Conservation (phyloP, 176 grass and related monocot genomes). For the Phyllostachys edulis region DNA sequence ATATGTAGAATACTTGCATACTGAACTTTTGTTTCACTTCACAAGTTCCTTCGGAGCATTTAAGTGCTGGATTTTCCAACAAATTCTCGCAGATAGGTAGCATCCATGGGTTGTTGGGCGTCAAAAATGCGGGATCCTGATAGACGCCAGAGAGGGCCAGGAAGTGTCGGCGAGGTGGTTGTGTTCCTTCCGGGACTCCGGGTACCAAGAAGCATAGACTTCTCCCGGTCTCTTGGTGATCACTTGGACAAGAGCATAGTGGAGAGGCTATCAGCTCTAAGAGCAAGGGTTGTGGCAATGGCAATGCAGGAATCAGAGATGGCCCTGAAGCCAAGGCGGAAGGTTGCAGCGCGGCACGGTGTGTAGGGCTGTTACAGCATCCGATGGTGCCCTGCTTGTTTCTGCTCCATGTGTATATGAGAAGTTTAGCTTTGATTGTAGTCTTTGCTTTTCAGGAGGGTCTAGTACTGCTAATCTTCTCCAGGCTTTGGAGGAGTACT, state of each 20-base stretch:
- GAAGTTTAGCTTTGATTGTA: conserved; percentile 12
- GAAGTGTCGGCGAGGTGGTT: conserved; percentile 68
- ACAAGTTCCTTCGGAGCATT: not conserved
- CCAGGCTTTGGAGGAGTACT: conserved; percentile 67
- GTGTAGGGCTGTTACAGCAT: not conserved
- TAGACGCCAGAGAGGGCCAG: conserved; percentile 30
- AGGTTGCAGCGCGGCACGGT: conserved; percentile 50
- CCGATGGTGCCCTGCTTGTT: not conserved
- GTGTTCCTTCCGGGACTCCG: conserved; percentile 73
- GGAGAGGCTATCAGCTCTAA: conserved; percentile 51
- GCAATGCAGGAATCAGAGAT: conserved; percentile 47
- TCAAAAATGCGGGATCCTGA: conserved; percentile 49
- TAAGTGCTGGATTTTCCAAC: not conserved
- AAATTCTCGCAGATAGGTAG: conserved; percentile 4
- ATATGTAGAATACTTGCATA: not conserved
- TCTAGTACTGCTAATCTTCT: conserved; percentile 68
- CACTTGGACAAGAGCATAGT: conserved; percentile 42
- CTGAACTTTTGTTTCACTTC: conserved; percentile 9
- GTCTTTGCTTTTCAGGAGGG: conserved; percentile 43
- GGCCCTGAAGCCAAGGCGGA: conserved; percentile 47
- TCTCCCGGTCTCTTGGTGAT: conserved; percentile 45
- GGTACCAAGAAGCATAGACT: conserved; percentile 52
- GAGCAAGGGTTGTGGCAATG: conserved; percentile 54
- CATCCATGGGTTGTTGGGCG: conserved; percentile 59
- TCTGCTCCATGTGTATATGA: conserved; percentile 2